phyloP scores from a whole-genome alignment of 208 protist genomes.

The Trypanosoma scelopori region DNA sequence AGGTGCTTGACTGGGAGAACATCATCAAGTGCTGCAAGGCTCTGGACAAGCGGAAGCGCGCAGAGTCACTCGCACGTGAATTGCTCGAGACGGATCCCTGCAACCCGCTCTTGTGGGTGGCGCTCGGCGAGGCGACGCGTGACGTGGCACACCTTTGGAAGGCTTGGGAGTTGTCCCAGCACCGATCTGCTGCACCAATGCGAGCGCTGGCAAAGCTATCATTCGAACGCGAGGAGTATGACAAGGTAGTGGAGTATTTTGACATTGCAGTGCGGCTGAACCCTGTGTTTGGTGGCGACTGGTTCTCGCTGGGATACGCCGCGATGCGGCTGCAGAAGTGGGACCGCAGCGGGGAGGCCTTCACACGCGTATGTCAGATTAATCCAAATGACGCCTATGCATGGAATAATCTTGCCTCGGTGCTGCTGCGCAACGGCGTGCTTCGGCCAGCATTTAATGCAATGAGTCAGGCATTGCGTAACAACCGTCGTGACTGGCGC shows the following conservation, averaged over 20 bases:
- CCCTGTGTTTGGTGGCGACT: conserved; percentile 89
- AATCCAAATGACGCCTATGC: conserved; percentile 85
- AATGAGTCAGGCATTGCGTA: conserved; percentile 86
- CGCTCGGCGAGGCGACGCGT: conserved; percentile 88
- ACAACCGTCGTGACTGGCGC: conserved; percentile 86
- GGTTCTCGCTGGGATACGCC: conserved; percentile 90
- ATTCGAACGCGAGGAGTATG: conserved; percentile 83
- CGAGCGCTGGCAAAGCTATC: conserved; percentile 81
- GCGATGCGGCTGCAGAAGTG: conserved; percentile 69
- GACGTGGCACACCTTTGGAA: conserved; percentile 82
- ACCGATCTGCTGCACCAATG: conserved; percentile 86
- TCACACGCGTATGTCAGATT: conserved; percentile 90
- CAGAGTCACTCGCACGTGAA: conserved; percentile 83
- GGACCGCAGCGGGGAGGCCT: conserved; percentile 78
- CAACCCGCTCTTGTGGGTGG: conserved; percentile 89
- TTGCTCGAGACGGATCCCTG: conserved; percentile 78
- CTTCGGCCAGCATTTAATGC: conserved; percentile 87
- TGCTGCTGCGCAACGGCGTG: conserved; percentile 74
- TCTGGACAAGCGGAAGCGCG: conserved; percentile 84
- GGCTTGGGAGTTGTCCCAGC: conserved; percentile 87
- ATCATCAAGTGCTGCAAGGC: conserved; percentile 90
- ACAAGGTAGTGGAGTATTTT: conserved; percentile 88
- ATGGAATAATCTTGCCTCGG: conserved; percentile 92
- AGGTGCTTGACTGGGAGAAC: conserved; percentile 85
- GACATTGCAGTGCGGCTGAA: conserved; percentile 85